Base-by-base conservation (phyloP, 257 asterid genomes). In the Lycium barbarum region DNA sequence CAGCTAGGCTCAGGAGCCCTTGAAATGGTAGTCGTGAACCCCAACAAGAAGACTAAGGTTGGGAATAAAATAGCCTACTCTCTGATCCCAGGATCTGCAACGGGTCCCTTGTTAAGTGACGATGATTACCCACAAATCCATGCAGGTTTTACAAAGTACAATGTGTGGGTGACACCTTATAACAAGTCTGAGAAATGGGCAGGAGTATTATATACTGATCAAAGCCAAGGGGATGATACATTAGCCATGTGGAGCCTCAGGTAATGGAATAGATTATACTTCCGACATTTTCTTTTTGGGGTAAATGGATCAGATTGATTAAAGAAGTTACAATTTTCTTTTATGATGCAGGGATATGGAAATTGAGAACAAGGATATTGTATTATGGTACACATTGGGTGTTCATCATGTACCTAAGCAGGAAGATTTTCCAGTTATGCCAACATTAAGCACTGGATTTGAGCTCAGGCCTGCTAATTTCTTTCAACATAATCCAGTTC, bases 401-500 rank as follows among this genome's bases (percentile, higher is more conserved):
- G 76, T 93, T 84, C 96, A 93, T 80, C 94, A 93, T 67, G 89
- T 89, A 65, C 94, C 33, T 26, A 26, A 26, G 33, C 33, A 26
- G 33, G 33, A 26, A 26, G 33, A 26, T 26, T 26, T 26, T 71
- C 95, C 94, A 2, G 58, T 93, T 45, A 93, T 93, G 97, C 93
- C 94, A 13, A 90, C 90, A 2, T 2, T 89, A 26, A 87, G 66
- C 3, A 83, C 79, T n/a, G 84, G 87, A 0, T 93, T 93, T 57
- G 93, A 92, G 87, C 93, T 94, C 18, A 85, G 87, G 51, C 95
- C 96, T 0, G 13, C 88, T 12, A 94, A 92, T 83, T 94, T 93
- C 84, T 94, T 94, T 59, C 94, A 91, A 84, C 91, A 86, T 59
- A 92, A 94, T 87, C 97, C 97, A 5, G 81, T 83, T 80, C 90